Conservation (phyloP, 495 filamentous ascomycete species). For the Aspergillus hancockii region DNA sequence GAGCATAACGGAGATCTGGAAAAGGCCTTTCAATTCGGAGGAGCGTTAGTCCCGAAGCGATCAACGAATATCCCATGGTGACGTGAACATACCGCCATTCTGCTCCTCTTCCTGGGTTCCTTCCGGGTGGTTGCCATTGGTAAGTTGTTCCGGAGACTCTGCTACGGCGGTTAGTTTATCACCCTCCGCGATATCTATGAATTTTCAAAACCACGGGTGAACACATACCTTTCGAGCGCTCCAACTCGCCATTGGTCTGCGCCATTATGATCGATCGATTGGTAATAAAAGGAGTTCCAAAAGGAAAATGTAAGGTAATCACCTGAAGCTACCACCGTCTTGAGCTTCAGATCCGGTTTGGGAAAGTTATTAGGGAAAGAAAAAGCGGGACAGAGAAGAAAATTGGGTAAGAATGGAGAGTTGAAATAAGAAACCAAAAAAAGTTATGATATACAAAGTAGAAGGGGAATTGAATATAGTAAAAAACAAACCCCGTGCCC, state of each 20-base stretch:
- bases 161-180: conserved; percentile 24
- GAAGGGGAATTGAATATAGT: conserved; percentile 44
- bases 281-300: conserved; percentile 19
- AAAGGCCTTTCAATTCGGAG: conserved; percentile 53
- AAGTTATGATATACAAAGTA: conserved; percentile 40
- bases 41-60: neutral
- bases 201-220: conserved; percentile 9
- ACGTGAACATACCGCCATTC: conserved; percentile 38
- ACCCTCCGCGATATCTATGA: conserved; percentile 1
- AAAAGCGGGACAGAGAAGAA: conserved; percentile 22
- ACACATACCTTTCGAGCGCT: conserved; percentile 45
- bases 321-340: conserved; percentile 17
- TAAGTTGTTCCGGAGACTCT: conserved; percentile 42
- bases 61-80: neutral
- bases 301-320: conserved; percentile 19
- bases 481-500: conserved; percentile 42
- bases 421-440: conserved; percentile 28
- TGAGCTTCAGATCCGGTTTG: conserved; percentile 12
- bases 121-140: conserved; percentile 37
- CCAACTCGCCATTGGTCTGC: conserved; percentile 44
- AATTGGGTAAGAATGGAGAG: conserved; percentile 28
- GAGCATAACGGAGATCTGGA: conserved; percentile 79
- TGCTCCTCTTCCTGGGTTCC: conserved; percentile 41
- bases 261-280: conserved; percentile 36
- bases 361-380: conserved; percentile 22